phyloP scores from a whole-genome alignment of 2,329 filamentous ascomycete species.

The Claviceps sp. region DNA sequence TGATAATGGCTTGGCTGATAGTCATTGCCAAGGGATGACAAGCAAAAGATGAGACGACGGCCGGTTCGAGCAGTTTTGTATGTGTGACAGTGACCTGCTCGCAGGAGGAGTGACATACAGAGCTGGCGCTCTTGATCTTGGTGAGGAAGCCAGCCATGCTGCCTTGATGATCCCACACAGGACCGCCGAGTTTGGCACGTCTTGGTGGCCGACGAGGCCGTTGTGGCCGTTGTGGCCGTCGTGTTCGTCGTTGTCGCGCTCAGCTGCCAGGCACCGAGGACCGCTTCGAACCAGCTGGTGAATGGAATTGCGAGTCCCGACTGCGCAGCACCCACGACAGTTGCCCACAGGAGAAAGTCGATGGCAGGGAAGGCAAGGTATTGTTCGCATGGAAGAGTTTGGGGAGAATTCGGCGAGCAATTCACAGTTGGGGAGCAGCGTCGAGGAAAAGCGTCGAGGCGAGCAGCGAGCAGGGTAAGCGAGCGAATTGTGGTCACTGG shows the following conservation, averaged over 20 bases:
- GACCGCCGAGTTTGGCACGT: background rate
- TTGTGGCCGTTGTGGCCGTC: background rate
- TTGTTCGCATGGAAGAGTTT: conserved; percentile 1
- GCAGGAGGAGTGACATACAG: conserved; percentile 29
- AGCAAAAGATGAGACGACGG: background rate
- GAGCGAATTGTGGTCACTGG: background rate
- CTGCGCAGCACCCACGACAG: conserved; percentile 22
- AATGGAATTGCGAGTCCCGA: conserved; percentile 18
- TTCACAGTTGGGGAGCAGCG: no score
- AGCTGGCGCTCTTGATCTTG: conserved; percentile 42
- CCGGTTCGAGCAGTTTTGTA: background rate
- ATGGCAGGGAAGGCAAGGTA: conserved; percentile 11
- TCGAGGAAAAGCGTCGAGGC: background rate
- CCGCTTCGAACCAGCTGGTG: conserved; percentile 6
- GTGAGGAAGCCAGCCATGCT: conserved; percentile 45
- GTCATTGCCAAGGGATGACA: background rate
- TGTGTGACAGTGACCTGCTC: background rate
- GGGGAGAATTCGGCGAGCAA: background rate
- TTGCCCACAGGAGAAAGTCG: conserved; percentile 17
- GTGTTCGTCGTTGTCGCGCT: background rate
- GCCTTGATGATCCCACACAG: conserved; percentile 4
- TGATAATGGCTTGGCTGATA: conserved; percentile 7
- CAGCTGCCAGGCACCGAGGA: background rate
- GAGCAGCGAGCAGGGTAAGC: background rate
- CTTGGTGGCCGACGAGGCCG: background rate